Conservation (phyloP, 208 protist species). For the Leishmania gerbilli region DNA sequence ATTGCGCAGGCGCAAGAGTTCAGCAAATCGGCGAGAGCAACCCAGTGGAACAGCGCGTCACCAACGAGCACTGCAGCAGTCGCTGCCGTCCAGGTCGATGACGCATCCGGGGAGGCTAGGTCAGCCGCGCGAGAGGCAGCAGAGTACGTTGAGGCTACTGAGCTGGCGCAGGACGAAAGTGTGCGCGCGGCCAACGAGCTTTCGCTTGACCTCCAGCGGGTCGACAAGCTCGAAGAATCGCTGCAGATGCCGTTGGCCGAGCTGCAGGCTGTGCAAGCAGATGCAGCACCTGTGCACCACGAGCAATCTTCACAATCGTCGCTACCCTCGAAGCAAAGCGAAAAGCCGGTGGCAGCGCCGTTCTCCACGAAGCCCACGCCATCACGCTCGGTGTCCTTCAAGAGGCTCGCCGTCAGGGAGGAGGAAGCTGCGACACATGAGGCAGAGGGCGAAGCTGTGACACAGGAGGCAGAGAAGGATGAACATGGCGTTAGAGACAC, state of each 20-base stretch:
- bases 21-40: neutral
- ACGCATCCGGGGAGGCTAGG: constrained; percentile 1
- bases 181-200: constrained; percentile 25
- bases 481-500: neutral
- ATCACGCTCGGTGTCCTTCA: neutral
- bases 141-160: constrained; percentile 22
- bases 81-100: neutral
- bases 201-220: constrained; percentile 11
- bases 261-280: neutral
- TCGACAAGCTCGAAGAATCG: constrained; percentile 8
- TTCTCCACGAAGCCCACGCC: neutral
- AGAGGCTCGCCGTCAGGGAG: neutral
- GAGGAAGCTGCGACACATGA: neutral
- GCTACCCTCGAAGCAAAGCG: neutral
- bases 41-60: neutral
- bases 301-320: neutral
- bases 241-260: constrained; percentile 15
- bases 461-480: neutral
- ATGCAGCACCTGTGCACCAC: neutral
- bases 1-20: constrained; percentile 4
- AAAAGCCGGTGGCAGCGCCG: neutral
- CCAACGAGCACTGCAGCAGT: neutral
- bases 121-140: constrained; percentile 18
- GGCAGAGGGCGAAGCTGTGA: neutral
- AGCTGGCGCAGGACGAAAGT: constrained; percentile 33